Conservation (phyloP, 352 stramenopile species). For the Pythium myriotylum region DNA sequence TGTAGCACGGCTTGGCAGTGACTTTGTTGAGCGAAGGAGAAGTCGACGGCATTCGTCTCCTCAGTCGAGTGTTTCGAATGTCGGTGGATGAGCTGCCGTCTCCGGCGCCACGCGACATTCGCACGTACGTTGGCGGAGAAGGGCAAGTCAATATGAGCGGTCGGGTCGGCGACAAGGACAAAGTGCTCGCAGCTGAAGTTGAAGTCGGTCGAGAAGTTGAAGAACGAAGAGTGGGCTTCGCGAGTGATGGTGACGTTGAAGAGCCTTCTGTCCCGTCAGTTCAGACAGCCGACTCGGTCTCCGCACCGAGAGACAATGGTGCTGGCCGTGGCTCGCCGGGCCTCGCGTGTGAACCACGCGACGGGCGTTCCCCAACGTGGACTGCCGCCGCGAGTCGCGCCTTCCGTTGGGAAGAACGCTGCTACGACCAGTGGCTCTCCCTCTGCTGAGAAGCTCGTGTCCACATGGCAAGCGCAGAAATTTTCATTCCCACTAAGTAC, state of each 20-base stretch:
- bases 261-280: background rate
- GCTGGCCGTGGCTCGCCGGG: no score
- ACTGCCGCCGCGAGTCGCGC: no score
- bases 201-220: slow-evolving; percentile 10
- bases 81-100: slow-evolving; percentile 47
- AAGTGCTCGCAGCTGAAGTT: slow-evolving; percentile 7
- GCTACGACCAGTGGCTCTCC: slow-evolving; percentile 26
- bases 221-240: background rate
- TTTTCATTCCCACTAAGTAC: slow-evolving; percentile 1
- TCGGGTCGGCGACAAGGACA: slow-evolving; percentile 4
- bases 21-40: slow-evolving; percentile 56
- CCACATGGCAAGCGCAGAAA: slow-evolving; percentile 14
- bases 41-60: slow-evolving; percentile 53
- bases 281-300: background rate
- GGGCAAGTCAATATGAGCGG: background rate
- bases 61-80: slow-evolving; percentile 77
- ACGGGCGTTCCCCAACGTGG: no score
- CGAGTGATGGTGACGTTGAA: slow-evolving; percentile 16
- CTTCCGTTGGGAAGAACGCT: slow-evolving; percentile 24
- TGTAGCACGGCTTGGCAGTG: slow-evolving; percentile 60
- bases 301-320: background rate
- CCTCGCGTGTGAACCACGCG: no score
- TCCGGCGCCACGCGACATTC: slow-evolving; percentile 52
- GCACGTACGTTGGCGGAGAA: slow-evolving; percentile 34
- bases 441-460: background rate